Evolutionary conservation across 2,329 filamentous ascomycete species (phyloP), one percentile per base, ranked within the genome.

Genomic region (Pseudocercospora cruenta): DNA sequence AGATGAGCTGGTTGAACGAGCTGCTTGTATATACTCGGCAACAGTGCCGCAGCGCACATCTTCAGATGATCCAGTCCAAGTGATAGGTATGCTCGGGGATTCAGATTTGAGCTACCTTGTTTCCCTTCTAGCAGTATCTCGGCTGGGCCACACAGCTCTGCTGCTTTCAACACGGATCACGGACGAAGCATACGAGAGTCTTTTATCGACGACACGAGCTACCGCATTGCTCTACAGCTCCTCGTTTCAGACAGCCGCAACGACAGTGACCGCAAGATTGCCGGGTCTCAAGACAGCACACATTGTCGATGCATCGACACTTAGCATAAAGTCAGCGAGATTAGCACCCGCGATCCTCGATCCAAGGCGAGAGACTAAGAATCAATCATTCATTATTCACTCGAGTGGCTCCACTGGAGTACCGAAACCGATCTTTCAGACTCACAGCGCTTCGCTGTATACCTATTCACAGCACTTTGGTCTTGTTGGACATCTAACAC

Each of bases 371-470:
- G 76, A 79, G 66, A 70, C 68, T 24, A 72, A 65, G n/a, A 70
- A 77, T 70, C 70, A 77, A 60, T 74, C 70, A 4, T 79, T 73
- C 78, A 82, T 80, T 58, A 80, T 84, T 9, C 82, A 83, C 68
- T 83, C 81, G 0, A 80, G 78, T 26, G 86, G 87, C 2, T 87
- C 84, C 0, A 88, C 87, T 0, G 87, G 87, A 0, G 76, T 88
- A 0, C 87, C 87, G 0, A 89, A 89, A 67, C 86, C 87, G 0
- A 87, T 89, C 47, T 85, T 81, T 62, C 84, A 86, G 60, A 85
- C 82, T 0, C 84, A 89, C 58, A 73, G 74, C 7, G 79, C 81
- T 2, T 80, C 80, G 0, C 72, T 87, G 6, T 77, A 77, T n/a
- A 85, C 84, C 53, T 83, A 81, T 58, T 72, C 77, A 9, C 76